Base-by-base conservation (phyloP, 345 rosid genomes). In the Microcos paniculata region DNA sequence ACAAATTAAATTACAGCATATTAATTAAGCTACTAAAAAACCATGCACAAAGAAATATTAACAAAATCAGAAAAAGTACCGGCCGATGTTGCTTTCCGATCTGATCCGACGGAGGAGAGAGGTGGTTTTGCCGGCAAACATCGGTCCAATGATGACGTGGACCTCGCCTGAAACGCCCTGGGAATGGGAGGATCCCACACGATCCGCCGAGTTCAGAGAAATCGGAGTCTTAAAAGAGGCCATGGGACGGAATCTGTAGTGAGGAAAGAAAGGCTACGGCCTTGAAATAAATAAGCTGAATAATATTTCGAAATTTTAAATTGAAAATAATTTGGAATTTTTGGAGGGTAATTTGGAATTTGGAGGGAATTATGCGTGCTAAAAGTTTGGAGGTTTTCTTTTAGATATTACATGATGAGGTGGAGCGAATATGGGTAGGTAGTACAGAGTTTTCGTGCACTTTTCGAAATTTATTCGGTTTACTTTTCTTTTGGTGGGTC, bases 51-150 rank as follows among this genome's bases (percentile, higher is more conserved):
- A 16, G 26, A 61, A 48, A n/a, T 6, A 13, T 6, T 24, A 73
- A n/a, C 43, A 43, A 40, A 33, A 51, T 24, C 35, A 31, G 4
- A 4, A 2, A 49, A n/a, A 70, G 13, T 61, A 93, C 97, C 92
- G 86, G 82, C 98, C 98, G 42, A 55, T 68, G 80, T 63, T 78
- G 83, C 79, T 77, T 73, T 88, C 98, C 1, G 89, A 87, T 40
- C 78, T 86, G 85, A 91, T 83, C n/a, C 90, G 97, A 70, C 94
- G 97, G 81, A 96, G 97, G 35, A 96, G 96, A 8, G 96, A 90
- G 1, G 98, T 96, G 72, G 98, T 90, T 73, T 96, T 96, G 56
- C 99, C 98, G 14, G 98, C 91, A 33, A 96, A 96, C 98, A 96
- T 91, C 62, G 98, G 97, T 6, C 98, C 97, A 19, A 82, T 78